phyloP scores from a whole-genome alignment of 768 basidiomycete species.

The Boletus barrowsii region DNA sequence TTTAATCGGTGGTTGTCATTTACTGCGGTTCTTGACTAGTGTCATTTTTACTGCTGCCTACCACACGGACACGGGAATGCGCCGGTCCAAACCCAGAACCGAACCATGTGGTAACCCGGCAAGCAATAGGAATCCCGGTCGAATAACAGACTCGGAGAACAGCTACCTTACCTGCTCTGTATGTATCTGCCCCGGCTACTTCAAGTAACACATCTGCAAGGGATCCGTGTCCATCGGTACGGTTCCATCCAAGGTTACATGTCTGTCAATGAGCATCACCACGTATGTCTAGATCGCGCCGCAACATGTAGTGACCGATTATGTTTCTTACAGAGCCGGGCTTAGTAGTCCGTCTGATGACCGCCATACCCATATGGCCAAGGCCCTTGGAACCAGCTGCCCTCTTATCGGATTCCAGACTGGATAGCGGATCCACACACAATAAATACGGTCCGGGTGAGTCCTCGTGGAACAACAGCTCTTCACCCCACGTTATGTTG shows the following conservation, averaged over 20 bases:
- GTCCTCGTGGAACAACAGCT: not conserved
- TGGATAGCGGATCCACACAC: not conserved
- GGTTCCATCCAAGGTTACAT: not conserved
- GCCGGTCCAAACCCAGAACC: not conserved
- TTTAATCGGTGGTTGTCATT: not conserved
- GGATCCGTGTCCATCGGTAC: not conserved
- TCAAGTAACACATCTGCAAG: not conserved
- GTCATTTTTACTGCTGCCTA: not conserved
- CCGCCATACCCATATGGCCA: not conserved
- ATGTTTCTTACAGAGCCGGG: not conserved
- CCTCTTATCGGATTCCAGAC: not conserved
- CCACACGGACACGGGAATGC: not conserved
- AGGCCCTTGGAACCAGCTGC: too few relatives aligned
- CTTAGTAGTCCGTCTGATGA: not conserved
- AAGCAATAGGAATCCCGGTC: not conserved
- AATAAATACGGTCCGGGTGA: constrained; percentile 11
- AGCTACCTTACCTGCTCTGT: too few relatives aligned
- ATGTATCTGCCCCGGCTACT: not conserved
- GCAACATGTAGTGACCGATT: not conserved
- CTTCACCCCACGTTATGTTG: constrained; percentile 15
- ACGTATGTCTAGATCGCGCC: not conserved
- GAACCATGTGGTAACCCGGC: not conserved
- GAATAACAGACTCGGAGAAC: not conserved
- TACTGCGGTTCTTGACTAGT: too few relatives aligned
- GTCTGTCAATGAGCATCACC: not conserved